Base-by-base conservation (phyloP, 371 early-diverging fungal genomes). In the Blyttiomyces sp. region DNA sequence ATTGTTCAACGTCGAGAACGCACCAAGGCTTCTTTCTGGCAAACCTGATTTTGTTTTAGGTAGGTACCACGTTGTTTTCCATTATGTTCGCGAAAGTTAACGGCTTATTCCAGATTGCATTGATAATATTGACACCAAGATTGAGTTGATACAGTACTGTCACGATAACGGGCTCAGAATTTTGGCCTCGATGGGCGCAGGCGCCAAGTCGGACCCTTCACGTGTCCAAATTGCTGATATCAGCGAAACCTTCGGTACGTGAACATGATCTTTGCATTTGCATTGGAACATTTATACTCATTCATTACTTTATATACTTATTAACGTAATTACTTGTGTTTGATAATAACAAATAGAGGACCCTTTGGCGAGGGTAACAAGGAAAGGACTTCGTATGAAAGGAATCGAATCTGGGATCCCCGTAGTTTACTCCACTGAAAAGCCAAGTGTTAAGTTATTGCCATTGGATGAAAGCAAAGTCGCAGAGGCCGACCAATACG, bases 171-270 rank as follows among this genome's bases (percentile, higher is more conserved):
- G 81, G 1, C 61, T 95, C 13, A 66, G 63, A 49, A 68, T 95
- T 6, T 87, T 96, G 21, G 85, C 91, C 33, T 89, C 94, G 4
- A 96, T 94, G 94, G 96, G 95, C 1, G 91, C 96, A 2, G 96
- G 94, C 21, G 92, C 91, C 54, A 96, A 96, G 69, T 86, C 91
- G 0, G 95, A 96, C 65, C 92, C 96, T 4, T 88, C 94, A 24
- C 84, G 91, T 2, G 87, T 96, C 43, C 95, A 94, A 74, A 88
- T 96, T 54, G 89, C 93, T 30, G 97, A 96, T 68, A 93, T 96
- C 50, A 85, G 89, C 58, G 89, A 92, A 39, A 94, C 97, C 0
- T 86, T 86, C 70, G 91, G 89, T 87, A 81, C n/a, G n/a, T n/a
- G n/a, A n/a, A 67, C 6, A 34, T 39, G 9, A 1, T 27, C 17